Evolutionary conservation across 192 early-diverging fungal species (phyloP).

Genomic region (Coemansia sp.): DNA sequence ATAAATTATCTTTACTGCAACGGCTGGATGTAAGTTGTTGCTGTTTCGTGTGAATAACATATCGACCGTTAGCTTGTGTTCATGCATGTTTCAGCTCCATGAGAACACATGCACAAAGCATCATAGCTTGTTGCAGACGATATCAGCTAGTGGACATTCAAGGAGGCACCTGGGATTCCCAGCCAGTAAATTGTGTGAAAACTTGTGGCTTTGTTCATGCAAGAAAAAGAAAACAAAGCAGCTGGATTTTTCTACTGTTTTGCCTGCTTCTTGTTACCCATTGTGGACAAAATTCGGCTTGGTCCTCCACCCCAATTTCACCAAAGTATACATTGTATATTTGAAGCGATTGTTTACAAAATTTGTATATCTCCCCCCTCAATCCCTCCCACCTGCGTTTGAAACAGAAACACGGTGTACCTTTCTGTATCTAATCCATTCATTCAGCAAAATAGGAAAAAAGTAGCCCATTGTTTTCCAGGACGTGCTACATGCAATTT

Average conservation of each 20-base stretch:
- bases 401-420: slow-evolving; percentile 6
- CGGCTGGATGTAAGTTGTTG: neutral
- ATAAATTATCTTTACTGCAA: too few species aligned
- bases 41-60: neutral
- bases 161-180: neutral
- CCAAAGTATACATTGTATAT: neutral
- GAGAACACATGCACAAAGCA: neutral
- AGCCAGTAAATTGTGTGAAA: neutral
- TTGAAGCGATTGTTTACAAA: neutral
- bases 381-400: neutral
- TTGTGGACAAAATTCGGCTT: neutral
- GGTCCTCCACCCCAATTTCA: neutral
- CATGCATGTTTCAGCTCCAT: neutral
- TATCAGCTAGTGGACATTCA: neutral
- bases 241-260: neutral
- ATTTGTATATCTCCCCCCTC: too few species aligned
- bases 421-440: neutral
- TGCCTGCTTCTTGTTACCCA: neutral
- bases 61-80: too few species aligned
- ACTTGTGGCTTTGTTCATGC: neutral
- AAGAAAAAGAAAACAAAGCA: neutral
- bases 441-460: neutral
- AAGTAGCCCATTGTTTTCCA: slow-evolving; percentile 1
- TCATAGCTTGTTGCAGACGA: neutral
- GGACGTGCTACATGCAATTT: neutral